Conservation (phyloP, 371 early-diverging fungal genomes). For the Choanephora cucurbitarum region DNA sequence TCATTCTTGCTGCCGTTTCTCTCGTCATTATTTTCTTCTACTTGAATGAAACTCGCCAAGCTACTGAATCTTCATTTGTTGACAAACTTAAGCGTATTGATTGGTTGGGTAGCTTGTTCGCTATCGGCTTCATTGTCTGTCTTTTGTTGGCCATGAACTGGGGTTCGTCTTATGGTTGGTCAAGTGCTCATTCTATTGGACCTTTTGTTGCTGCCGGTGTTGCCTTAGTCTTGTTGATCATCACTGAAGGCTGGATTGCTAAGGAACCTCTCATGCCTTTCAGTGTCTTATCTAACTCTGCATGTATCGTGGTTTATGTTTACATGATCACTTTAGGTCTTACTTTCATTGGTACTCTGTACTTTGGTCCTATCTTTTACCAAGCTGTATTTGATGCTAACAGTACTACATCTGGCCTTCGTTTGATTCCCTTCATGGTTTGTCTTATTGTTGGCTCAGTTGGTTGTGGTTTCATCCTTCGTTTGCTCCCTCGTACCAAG, state of each 20-base stretch:
- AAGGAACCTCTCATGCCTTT: constrained; percentile 47
- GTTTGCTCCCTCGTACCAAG: constrained; percentile 30
- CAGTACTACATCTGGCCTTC: constrained; percentile 42
- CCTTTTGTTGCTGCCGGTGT: constrained; percentile 53
- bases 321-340: constrained; percentile 66
- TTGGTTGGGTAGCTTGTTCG: constrained; percentile 51
- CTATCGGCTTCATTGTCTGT: constrained; percentile 42
- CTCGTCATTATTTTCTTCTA: constrained; percentile 53
- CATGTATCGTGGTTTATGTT: constrained; percentile 45
- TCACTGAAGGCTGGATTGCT: constrained; percentile 53
- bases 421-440: constrained; percentile 49
- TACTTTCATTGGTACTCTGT: constrained; percentile 68
- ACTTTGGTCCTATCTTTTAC: constrained; percentile 69
- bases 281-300: constrained; percentile 35
- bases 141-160: constrained; percentile 56
- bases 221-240: constrained; percentile 38
- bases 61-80: constrained; percentile 34
- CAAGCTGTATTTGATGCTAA: constrained; percentile 46
- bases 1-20: constrained; percentile 69
- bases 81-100: constrained; percentile 70
- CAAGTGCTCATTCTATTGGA: constrained; percentile 48
- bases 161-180: constrained; percentile 56
- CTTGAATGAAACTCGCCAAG: constrained; percentile 46
- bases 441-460: constrained; percentile 42
- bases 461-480: constrained; percentile 28